A percentile compares a stretch with the other conserved stretches of the same genome.
Evolutionary conservation across 495 filamentous ascomycete species (phyloP).

Genomic region (Glarea lozoyensis): DNA sequence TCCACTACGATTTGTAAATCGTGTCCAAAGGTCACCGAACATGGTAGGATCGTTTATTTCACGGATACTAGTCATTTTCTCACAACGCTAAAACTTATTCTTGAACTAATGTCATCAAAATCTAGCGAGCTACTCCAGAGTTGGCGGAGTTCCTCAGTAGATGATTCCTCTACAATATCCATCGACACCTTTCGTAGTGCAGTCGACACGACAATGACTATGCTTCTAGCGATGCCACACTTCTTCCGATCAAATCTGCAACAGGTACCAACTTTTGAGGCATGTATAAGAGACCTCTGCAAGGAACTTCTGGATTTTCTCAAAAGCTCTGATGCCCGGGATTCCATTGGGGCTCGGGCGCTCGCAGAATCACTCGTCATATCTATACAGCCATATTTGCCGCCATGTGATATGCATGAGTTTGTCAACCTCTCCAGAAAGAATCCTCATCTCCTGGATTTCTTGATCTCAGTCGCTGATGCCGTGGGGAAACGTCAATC

Average conservation of each 20-base stretch:
- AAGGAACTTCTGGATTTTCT: conserved; percentile 7
- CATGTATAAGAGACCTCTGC: conserved; percentile 4
- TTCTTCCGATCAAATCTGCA: conserved; percentile 29
- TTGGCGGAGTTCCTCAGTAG: conserved; percentile 34
- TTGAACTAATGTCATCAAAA: conserved; percentile 40
- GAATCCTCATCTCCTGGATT: conserved; percentile 19
- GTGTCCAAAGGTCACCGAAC: conserved; percentile 6
- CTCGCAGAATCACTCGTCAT: conserved; percentile 12
- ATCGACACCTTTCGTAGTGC: conserved; percentile 36
- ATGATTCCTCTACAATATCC: conserved; percentile 31
- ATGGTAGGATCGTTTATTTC: not conserved
- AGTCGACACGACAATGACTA: conserved; percentile 33
- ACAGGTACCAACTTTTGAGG: conserved; percentile 32
- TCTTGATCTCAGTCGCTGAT: conserved; percentile 20
- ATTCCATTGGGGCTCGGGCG: conserved; percentile 3
- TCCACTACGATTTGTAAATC: conserved; percentile 7
- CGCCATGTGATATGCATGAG: conserved; percentile 9
- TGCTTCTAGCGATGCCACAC: conserved; percentile 32
- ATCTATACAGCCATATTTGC: conserved; percentile 15
- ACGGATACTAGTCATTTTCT: conserved; percentile 23
- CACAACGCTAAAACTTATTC: conserved; percentile 33
- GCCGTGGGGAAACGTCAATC: conserved; percentile 7
- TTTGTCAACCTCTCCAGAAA: conserved; percentile 18
- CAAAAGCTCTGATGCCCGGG: conserved; percentile 1
- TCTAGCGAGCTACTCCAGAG: conserved; percentile 32